phyloP scores from a whole-genome alignment of 257 asterid species.

The Scutellaria galericulata region DNA sequence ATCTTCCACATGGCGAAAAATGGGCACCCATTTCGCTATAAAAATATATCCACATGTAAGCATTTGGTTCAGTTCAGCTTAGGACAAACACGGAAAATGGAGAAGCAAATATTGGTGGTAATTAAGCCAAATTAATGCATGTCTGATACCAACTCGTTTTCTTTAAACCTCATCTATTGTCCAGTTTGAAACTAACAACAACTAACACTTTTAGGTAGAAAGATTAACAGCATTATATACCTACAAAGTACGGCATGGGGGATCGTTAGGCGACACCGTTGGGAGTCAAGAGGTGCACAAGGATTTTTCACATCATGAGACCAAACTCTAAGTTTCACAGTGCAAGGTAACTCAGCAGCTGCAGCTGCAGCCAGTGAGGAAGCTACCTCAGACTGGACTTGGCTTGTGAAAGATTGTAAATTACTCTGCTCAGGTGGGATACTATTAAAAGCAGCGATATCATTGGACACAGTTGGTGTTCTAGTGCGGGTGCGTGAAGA shows the following conservation, averaged over 20 bases:
- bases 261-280: slow-evolving; percentile 75
- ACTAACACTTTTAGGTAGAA: slow-evolving; percentile 14
- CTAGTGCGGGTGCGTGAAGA: slow-evolving; percentile 63
- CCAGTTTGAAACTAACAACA: slow-evolving; percentile 25
- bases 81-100: slow-evolving; percentile 2
- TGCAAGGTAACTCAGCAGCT: slow-evolving; percentile 95
- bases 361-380: slow-evolving; percentile 91
- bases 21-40: slow-evolving; percentile 97
- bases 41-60: slow-evolving; percentile 22
- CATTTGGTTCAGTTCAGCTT: slow-evolving; percentile 28
- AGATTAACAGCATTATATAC: slow-evolving; percentile 46
- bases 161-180: slow-evolving; percentile 11
- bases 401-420: slow-evolving; percentile 66
- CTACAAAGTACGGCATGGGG: slow-evolving; percentile 98
- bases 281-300: slow-evolving; percentile 67
- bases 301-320: slow-evolving; percentile 83
- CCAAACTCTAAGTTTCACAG: slow-evolving; percentile 97
- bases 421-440: slow-evolving; percentile 53
- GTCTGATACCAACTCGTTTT: slow-evolving; percentile 12
- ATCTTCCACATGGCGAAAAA: slow-evolving; percentile 96
- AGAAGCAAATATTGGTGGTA: slow-evolving; percentile 5
- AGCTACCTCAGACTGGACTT: slow-evolving; percentile 84
- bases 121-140: slow-evolving; percentile 18
- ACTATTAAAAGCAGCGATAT: slow-evolving; percentile 50
- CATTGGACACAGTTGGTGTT: slow-evolving; percentile 51